Evolutionary conservation across 345 rosid species (phyloP), one percentile per base, ranked within the genome.

Genomic region (Ricinus communis): DNA sequence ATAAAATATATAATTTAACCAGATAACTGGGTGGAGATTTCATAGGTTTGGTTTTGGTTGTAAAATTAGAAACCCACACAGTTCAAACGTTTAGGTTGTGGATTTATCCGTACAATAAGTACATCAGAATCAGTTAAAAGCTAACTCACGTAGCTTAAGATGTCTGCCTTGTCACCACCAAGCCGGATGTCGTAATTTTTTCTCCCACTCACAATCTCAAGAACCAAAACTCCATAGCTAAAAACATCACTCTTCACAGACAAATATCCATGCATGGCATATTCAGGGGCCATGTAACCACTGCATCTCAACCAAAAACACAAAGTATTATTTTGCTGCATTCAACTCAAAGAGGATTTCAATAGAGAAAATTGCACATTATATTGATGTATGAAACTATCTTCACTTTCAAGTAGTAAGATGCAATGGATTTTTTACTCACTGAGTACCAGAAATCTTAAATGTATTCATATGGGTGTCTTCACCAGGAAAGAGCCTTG

Each of bases 201-300:
- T 80, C 97, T 91, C 74, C 97, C 98, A 78, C 93, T 80, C 24
- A 88, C 88, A 52, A 91, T 89, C 85, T 93, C 97, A 76, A 93
- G 76, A 28, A 93, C 85, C 82, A 93, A 71, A 72, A 93, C 74
- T 58, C 98, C 97, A 33, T 77, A 93, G 80, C 98, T 91, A 76
- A 91, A 93, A 75, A 91, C 97, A 82, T 93, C 97, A 1, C 88
- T 83, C 71, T 82, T 93, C 74, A 88, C 92, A 0, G 97, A 93
- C 73, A 93, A 81, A 78, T 86, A 84, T 27, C 98, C 97, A 52
- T 84, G 93, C 74, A 91, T 19, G 6, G 92, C 97, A 85, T 93
- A 93, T 75, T 91, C 98, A 53, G 96, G 97, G 45, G 97, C 97
- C 98, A 93, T 93, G 65, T 93, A 93, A 74, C 97, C 96, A 76